Evolutionary conservation across 1,139 yeast genomes (phyloP).

Genomic region (Casaregolazyma suthepensis): DNA sequence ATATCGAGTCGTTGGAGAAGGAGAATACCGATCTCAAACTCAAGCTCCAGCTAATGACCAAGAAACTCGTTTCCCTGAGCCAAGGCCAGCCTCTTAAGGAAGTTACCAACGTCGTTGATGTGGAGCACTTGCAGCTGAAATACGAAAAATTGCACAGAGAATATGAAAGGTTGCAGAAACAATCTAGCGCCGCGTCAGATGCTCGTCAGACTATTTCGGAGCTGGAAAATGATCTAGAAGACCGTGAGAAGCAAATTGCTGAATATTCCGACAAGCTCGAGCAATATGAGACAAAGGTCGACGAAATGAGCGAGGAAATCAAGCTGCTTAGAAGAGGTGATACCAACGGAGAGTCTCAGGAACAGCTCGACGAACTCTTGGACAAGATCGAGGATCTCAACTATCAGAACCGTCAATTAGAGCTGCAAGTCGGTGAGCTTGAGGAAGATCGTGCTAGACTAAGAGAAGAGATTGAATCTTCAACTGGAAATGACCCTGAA

Average conservation of each 20-base stretch:
- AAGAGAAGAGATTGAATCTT: conserved; percentile 9
- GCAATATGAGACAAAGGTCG: conserved; percentile 12
- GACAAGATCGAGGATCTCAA: conserved; percentile 18
- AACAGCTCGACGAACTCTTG: conserved; percentile 19
- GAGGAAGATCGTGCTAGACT: conserved; percentile 16
- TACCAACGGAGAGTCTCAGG: background rate
- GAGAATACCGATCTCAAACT: conserved; percentile 62
- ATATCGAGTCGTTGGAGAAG: conserved; percentile 44
- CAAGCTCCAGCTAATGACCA: conserved; percentile 30
- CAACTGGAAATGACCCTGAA: background rate
- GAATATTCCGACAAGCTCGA: conserved; percentile 11
- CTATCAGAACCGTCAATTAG: conserved; percentile 5
- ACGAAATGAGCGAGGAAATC: conserved; percentile 11
- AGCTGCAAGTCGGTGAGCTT: conserved; percentile 15
- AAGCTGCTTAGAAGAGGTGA: conserved; percentile 6
- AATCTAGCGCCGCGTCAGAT: background rate
- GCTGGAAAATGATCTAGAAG: conserved; percentile 10
- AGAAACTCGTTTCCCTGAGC: conserved; percentile 11
- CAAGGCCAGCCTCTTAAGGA: conserved; percentile 10
- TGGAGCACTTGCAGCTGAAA: conserved; percentile 8
- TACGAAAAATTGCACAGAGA: conserved; percentile 7
- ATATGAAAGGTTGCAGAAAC: background rate
- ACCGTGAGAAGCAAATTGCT: conserved; percentile 9
- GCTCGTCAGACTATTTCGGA: conserved; percentile 2
- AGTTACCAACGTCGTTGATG: conserved; percentile 2